Conservation (phyloP, 805 yeast genomes). For the Yarrowia sp. region DNA sequence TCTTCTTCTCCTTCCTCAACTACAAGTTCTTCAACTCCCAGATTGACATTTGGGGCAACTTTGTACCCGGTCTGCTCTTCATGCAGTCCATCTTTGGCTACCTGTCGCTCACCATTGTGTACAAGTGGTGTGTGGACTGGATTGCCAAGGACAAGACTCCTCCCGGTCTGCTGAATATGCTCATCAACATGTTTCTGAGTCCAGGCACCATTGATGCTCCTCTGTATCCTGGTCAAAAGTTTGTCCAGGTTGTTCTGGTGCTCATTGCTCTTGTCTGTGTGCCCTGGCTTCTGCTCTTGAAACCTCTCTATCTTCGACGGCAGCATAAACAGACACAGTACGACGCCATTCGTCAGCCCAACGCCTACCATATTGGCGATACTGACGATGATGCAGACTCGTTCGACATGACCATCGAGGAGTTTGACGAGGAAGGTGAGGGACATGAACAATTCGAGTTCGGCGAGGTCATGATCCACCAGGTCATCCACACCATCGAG, state of each 20-base stretch:
- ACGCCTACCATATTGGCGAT: conserved; percentile 46
- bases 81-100: conserved; percentile 98
- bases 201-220: conserved; percentile 88
- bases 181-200: conserved; percentile 91
- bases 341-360: conserved; percentile 56
- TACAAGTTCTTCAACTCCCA: conserved; percentile 69
- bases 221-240: conserved; percentile 79
- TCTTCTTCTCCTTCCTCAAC: conserved; percentile 81
- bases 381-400: conserved; percentile 49
- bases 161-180: conserved; percentile 92
- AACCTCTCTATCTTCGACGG: conserved; percentile 75
- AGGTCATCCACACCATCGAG: conserved; percentile 96
- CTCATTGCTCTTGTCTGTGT: conserved; percentile 83
- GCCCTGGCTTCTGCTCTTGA: conserved; percentile 87
- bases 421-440: conserved; percentile 48
- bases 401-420: conserved; percentile 47
- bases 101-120: conserved; percentile 80
- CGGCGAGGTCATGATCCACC: conserved; percentile 96
- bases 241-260: conserved; percentile 74
- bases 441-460: conserved; percentile 69
- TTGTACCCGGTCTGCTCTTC: conserved; percentile 88
- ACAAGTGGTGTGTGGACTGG: conserved; percentile 97
- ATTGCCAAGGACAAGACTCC: conserved; percentile 76
- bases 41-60: conserved; percentile 89
- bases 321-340: conserved; percentile 59